Conservation (phyloP, 1,139 yeast species). For the Pichia sp. region DNA sequence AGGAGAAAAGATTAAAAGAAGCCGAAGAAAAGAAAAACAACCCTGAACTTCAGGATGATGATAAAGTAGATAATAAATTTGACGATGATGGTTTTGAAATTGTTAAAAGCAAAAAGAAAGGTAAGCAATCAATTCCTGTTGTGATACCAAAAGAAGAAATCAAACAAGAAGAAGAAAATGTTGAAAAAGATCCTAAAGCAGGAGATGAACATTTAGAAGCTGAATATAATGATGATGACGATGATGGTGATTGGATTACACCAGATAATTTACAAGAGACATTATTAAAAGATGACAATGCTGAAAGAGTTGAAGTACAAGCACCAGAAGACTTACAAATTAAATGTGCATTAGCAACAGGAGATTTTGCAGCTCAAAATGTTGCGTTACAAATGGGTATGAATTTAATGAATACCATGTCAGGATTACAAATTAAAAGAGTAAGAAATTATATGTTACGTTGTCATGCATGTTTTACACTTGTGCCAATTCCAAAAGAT, state of each 20-base stretch:
- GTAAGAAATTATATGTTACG: conserved; percentile 90
- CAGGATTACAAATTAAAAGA: conserved; percentile 79
- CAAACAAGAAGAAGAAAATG: not conserved
- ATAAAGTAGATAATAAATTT: conserved; percentile 17
- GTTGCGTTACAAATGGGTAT: conserved; percentile 88
- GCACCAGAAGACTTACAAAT: conserved; percentile 29
- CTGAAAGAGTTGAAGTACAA: conserved; percentile 31
- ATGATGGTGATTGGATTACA: conserved; percentile 95
- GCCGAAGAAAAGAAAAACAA: conserved; percentile 9
- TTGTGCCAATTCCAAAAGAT: conserved; percentile 69
- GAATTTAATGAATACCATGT: conserved; percentile 74
- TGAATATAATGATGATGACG: conserved; percentile 55
- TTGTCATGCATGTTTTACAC: conserved; percentile 92
- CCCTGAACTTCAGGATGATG: conserved; percentile 1
- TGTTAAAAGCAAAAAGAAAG: conserved; percentile 19
- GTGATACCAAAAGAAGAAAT: not conserved
- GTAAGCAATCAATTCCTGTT: not conserved
- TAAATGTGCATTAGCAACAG: conserved; percentile 82
- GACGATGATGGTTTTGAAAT: conserved; percentile 29
- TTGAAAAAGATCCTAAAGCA: conserved; percentile 4
- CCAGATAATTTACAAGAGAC: conserved; percentile 73
- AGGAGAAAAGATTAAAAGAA: conserved; percentile 15
- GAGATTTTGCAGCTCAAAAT: conserved; percentile 97
- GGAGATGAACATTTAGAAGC: conserved; percentile 31
- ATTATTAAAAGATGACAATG: conserved; percentile 54